Conservation (phyloP, 129 eudicot genomes). For the Escallonia rubra region DNA sequence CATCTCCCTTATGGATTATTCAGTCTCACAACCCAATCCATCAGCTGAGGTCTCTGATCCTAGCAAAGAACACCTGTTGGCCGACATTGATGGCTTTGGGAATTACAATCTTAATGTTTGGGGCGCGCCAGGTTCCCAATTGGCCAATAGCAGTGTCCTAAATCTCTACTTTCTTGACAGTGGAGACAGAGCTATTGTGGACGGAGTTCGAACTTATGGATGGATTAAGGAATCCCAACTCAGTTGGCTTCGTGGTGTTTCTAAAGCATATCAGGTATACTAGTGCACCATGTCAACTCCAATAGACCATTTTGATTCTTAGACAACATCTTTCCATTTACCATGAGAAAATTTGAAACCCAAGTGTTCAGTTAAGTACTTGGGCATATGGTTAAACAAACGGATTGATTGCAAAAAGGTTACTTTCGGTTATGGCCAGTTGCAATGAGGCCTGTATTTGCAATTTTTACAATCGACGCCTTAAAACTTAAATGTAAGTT, state of each 20-base stretch:
- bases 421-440: too few relatives aligned
- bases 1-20: slow-evolving; percentile 94
- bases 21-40: slow-evolving; percentile 82
- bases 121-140: slow-evolving; percentile 72
- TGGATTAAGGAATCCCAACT: slow-evolving; percentile 98
- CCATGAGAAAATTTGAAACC: too few relatives aligned
- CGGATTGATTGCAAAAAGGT: too few relatives aligned
- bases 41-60: slow-evolving; percentile 27
- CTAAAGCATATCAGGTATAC: slow-evolving; percentile 38
- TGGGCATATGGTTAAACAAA: too few relatives aligned
- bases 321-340: too few relatives aligned
- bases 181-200: slow-evolving; percentile 78
- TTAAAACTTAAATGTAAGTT: too few relatives aligned
- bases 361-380: too few relatives aligned
- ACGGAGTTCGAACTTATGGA: slow-evolving; percentile 76
- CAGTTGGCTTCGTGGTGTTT: slow-evolving; percentile 65
- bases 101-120: slow-evolving; percentile 76
- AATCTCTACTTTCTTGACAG: slow-evolving; percentile 88
- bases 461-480: too few relatives aligned
- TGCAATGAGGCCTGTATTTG: too few relatives aligned
- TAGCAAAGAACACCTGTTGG: slow-evolving; percentile 20
- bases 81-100: slow-evolving; percentile 78
- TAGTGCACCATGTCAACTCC: neutral
- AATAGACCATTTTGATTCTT: too few relatives aligned
- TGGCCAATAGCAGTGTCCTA: slow-evolving; percentile 69